phyloP scores from a whole-genome alignment of 2,329 filamentous ascomycete genomes.

The Aschersonia sp. region DNA sequence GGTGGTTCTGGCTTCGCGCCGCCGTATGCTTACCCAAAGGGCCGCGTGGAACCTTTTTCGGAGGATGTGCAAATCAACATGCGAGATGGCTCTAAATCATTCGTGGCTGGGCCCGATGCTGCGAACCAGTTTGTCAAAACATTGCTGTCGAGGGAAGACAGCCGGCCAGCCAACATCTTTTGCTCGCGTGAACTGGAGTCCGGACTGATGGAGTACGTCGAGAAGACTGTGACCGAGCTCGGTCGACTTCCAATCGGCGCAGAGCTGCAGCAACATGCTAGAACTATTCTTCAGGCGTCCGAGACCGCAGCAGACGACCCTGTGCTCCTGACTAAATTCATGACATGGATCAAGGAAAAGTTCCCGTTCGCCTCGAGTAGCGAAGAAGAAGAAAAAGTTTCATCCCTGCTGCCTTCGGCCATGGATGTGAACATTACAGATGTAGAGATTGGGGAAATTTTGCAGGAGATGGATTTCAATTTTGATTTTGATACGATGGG shows the following conservation, averaged over 20 bases:
- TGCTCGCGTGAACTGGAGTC: slow-evolving; percentile 43
- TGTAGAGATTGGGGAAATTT: background rate
- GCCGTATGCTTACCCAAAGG: slow-evolving; percentile 34
- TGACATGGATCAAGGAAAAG: slow-evolving; percentile 23
- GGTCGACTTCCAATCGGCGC: slow-evolving; percentile 32
- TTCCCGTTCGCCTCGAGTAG: slow-evolving; percentile 4
- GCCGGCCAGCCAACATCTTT: slow-evolving; percentile 36
- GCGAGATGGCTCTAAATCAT: slow-evolving; percentile 22
- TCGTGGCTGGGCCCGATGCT: slow-evolving; percentile 26
- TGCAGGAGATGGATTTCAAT: slow-evolving; percentile 2
- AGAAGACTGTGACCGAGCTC: slow-evolving; percentile 19
- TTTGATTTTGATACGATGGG: slow-evolving; percentile 1
- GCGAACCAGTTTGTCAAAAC: slow-evolving; percentile 33
- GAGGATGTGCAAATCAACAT: slow-evolving; percentile 18
- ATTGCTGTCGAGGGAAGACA: slow-evolving; percentile 24
- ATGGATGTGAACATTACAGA: slow-evolving; percentile 22
- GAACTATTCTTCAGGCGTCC: slow-evolving; percentile 29
- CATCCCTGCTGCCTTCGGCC: slow-evolving; percentile 11
- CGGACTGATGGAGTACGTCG: slow-evolving; percentile 35
- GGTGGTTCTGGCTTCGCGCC: slow-evolving; percentile 41
- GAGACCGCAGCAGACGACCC: slow-evolving; percentile 39
- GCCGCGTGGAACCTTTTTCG: slow-evolving; percentile 18
- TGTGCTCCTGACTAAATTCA: slow-evolving; percentile 38
- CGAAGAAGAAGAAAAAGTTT: background rate
- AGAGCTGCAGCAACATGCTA: slow-evolving; percentile 28